Percentiles rank a stretch among this genome's conserved stretches.
phyloP scores from a whole-genome alignment of 2,329 filamentous ascomycete species.

The Harringtonia aguacate region DNA sequence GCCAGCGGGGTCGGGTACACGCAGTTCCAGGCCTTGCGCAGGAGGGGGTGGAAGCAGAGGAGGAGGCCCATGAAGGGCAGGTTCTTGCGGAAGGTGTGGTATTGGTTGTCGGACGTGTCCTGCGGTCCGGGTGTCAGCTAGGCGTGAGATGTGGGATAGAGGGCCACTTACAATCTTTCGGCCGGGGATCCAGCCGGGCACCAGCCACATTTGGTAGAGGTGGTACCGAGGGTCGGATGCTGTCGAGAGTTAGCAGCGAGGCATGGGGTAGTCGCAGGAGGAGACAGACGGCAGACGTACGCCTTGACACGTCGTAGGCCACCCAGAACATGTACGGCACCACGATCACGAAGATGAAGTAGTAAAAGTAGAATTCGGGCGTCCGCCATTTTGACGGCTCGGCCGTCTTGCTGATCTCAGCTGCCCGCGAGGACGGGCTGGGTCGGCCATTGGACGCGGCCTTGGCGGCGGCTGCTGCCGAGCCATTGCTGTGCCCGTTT shows the following conservation, averaged over 20 bases:
- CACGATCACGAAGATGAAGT: conserved; percentile 50
- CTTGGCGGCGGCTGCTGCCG: conserved; percentile 17
- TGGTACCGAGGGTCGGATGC: conserved; percentile 72
- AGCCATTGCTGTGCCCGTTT: conserved; percentile 28
- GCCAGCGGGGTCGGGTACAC: conserved; percentile 20
- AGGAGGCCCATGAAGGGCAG: conserved; percentile 70
- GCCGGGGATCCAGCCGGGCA: conserved; percentile 82
- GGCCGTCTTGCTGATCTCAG: conserved; percentile 22
- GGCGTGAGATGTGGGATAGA: background rate
- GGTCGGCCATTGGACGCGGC: too few relatives aligned
- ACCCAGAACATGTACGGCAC: conserved; percentile 87
- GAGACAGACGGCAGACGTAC: conserved; percentile 35
- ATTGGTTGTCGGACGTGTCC: conserved; percentile 88
- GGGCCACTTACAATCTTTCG: conserved; percentile 62
- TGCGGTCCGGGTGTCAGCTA: conserved; percentile 21
- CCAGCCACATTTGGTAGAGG: conserved; percentile 61
- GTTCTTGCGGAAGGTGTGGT: conserved; percentile 74
- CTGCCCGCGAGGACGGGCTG: too few relatives aligned
- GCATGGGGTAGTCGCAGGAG: background rate
- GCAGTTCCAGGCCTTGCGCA: conserved; percentile 61
- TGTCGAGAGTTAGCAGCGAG: conserved; percentile 22
- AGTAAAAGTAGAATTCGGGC: conserved; percentile 77
- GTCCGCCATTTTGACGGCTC: conserved; percentile 73
- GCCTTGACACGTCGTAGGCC: conserved; percentile 74
- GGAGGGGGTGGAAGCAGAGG: conserved; percentile 65